These are phyloP conservation scores for Pinus tabuliformis DNA, from an alignment of 75 land plant species.

Conservation along the genomic window DNA sequence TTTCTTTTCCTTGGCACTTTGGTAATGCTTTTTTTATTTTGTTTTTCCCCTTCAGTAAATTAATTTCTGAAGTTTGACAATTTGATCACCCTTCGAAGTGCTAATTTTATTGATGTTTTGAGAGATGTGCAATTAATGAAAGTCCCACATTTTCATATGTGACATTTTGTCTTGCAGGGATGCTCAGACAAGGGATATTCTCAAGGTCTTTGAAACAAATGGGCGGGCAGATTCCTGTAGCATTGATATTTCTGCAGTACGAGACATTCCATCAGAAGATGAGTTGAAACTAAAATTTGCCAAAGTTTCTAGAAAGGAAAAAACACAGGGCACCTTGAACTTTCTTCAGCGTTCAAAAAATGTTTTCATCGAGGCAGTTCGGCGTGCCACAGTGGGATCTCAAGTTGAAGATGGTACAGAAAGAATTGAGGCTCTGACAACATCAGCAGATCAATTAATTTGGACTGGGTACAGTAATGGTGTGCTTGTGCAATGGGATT, in stretches of 20 bases:
- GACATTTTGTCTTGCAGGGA: constrained; percentile 57
- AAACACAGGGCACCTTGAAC: constrained; percentile 47
- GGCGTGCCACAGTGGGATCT: constrained; percentile 71
- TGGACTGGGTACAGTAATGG: constrained; percentile 94
- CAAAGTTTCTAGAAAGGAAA: constrained; percentile 68
- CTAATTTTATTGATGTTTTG: background rate
- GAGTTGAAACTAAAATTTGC: constrained; percentile 44
- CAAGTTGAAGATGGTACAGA: constrained; percentile 66
- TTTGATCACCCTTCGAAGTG: background rate
- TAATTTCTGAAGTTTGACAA: background rate
- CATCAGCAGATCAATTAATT: constrained; percentile 67
- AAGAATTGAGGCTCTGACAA: constrained; percentile 65
- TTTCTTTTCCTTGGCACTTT: constrained; percentile 58
- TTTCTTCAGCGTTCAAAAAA: constrained; percentile 89
- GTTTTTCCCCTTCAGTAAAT: background rate
- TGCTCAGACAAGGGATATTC: constrained; percentile 75
- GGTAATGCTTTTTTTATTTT: constrained; percentile 51
- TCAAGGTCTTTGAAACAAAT: constrained; percentile 78
- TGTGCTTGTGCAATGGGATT: constrained; percentile 77
- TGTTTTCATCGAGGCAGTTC: constrained; percentile 85
- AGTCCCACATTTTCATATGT: background rate
- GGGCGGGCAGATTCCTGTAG: constrained; percentile 60
- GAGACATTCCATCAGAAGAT: constrained; percentile 49
- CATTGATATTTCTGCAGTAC: constrained; percentile 47
- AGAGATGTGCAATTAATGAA: background rate